Evolutionary conservation across 176 grass and related monocot species (phyloP), one percentile per base, ranked within the genome.

Genomic region (Oryza nivara): DNA sequence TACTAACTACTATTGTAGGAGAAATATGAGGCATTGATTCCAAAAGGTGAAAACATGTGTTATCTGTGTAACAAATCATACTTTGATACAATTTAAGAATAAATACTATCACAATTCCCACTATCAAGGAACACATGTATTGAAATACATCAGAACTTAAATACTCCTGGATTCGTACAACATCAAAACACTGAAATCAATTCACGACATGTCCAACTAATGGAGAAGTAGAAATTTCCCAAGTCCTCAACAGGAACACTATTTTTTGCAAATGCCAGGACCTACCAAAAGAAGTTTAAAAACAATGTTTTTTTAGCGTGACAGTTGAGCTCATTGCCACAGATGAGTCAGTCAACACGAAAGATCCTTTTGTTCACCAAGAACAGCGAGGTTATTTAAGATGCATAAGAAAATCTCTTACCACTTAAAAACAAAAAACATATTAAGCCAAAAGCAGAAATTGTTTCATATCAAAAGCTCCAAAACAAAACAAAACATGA

Each of bases 211-310:
- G 9, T 73, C 25, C 44, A 14, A 48, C 56, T 6, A 63, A 17
- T 78, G 26, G 40, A 16, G 47, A 41, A 64, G 56, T 77, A 65
- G 11, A 65, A 63, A 66, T 78, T 14, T 46, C 60, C 12, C 43
- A 78, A 15, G 28, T 19, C 40, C 38, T 44, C 15, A 78, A 44
- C 6, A 34, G 38, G 52, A 58, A 6, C 17, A 23, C 38, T 17
- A 46, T 45, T 63, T 65, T 14, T 78, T 35, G 43, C 13, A 36
- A 34, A 32, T 22, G 16, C 65, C 26, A 51, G 47, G 17, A 32
- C 23, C 65, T 80, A 34, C 26, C 52, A 60, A 58, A 68, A 68
- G 28, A 76, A 67, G 4, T 2, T n/a, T 83, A 35, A 73, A 74
- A 36, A 2, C 38, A 22, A 11, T 28, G 0, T 16, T 28, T 20